Evolutionary conservation across 2,329 filamentous ascomycete genomes (phyloP), one percentile per base, ranked within the genome.

Genomic region (Botrytis pseudocinerea): DNA sequence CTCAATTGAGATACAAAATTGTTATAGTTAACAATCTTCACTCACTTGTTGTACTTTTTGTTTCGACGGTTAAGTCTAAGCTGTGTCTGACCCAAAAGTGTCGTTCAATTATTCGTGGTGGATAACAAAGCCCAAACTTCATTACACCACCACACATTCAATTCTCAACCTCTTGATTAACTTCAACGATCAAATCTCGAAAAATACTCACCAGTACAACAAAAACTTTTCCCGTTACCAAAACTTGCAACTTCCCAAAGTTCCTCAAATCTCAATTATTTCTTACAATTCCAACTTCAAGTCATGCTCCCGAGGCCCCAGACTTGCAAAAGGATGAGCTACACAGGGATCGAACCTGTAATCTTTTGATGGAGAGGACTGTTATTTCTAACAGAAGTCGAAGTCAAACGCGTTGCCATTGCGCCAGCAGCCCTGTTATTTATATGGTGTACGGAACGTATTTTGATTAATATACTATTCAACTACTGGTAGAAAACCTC

Each of bases 341-440:
- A 38, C 48, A n/a, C 65, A 57, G 65, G 65, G 18, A 18, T 69
- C 65, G 65, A 69, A 69, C 65, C 65, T 57, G 48, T n/a, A 69
- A 57, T 69, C 65, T 69, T 69, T 69, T 69, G 65, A 69, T 69
- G 44, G 63, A 20, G 46, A 54, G 0, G 1, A 16, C 65, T 57
- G 16, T 69, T 57, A 57, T 69, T 32, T 25, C 35, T 44, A 69
- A 69, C 25, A 69, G 65, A 42, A 69, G 10, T 69, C 65, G 65
- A 69, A 69, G 65, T 69, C 65, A 69, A 69, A 69, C 65, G 65
- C 65, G 65, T 69, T 69, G 48, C 65, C 65, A 69, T 69, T 69
- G 65, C 65, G 65, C 65, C 65, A 69, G 48, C 42, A 44, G 65
- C 65, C 65, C 65, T 48, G 5, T 22, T 32, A 6, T 69, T 69